Percentiles rank a stretch among this genome's conserved stretches.
phyloP scores from a whole-genome alignment of 139 green algal genomes.

The Chloropicon primus region DNA sequence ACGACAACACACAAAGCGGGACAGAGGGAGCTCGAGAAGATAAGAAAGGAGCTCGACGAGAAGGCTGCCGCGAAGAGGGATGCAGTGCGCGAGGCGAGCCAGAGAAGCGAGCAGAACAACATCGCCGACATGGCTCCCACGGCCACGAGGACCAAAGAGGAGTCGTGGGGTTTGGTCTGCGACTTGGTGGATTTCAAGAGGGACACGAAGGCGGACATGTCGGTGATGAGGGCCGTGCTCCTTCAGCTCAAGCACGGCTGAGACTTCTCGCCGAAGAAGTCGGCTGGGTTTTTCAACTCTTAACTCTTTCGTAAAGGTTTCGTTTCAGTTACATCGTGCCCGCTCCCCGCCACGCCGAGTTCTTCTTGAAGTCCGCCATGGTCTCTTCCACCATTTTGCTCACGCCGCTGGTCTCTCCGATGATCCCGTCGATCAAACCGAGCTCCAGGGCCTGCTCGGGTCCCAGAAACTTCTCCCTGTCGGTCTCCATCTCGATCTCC shows the following conservation, averaged over 20 bases:
- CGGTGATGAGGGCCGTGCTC: not conserved
- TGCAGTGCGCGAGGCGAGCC: too few species aligned
- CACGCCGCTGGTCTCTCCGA: slow-evolving; percentile 8
- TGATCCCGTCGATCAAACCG: slow-evolving; percentile 41
- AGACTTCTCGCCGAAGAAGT: too few species aligned
- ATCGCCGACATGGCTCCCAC: not conserved
- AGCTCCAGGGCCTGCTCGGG: slow-evolving; percentile 52
- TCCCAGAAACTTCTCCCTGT: slow-evolving; percentile 72
- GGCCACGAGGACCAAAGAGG: not conserved
- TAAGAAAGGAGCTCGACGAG: not conserved
- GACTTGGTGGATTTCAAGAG: not conserved
- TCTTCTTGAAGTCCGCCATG: not conserved
- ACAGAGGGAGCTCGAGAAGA: not conserved
- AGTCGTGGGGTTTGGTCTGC: not conserved
- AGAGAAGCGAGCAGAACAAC: not conserved
- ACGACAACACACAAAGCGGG: too few species aligned
- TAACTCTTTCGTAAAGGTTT: not conserved
- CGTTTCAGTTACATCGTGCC: not conserved
- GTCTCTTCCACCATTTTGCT: not conserved
- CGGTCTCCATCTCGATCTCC: slow-evolving; percentile 55
- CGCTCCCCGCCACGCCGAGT: not conserved
- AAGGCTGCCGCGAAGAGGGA: not conserved
- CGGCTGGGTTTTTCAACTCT: not conserved
- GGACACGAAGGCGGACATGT: not conserved
- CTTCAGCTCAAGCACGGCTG: not conserved